These are phyloP conservation scores for Penicillium sp. DNA, from an alignment of 2,329 filamentous ascomycete species.

Conservation along the genomic window DNA sequence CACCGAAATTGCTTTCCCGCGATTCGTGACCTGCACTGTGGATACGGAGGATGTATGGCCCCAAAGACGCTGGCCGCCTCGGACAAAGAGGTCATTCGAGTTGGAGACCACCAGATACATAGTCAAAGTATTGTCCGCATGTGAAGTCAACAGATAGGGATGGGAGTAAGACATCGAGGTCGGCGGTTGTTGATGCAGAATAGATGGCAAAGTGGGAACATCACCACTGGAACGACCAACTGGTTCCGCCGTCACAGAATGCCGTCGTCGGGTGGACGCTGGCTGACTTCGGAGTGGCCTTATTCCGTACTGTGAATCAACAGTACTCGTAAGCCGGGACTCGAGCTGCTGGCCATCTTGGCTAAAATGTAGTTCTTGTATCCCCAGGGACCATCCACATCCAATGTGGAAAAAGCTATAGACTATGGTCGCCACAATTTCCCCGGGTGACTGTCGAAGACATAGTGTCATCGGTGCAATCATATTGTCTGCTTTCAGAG, in stretches of 20 bases:
- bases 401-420: conserved; percentile 79
- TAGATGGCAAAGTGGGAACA: conserved; percentile 30
- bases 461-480: conserved; percentile 81
- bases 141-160: conserved; percentile 81
- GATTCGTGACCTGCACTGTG: conserved; percentile 79
- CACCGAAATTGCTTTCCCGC: conserved; percentile 89
- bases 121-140: conserved; percentile 85
- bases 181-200: conserved; percentile 54
- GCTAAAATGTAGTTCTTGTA: conserved; percentile 84
- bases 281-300: conserved; percentile 15
- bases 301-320: conserved; percentile 43
- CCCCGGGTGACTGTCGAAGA: conserved; percentile 67
- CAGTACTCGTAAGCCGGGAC: conserved; percentile 45
- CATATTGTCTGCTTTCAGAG: conserved; percentile 78
- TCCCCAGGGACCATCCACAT: conserved; percentile 83
- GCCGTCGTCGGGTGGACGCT: conserved; percentile 11
- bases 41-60: conserved; percentile 90
- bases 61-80: conserved; percentile 77
- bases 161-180: conserved; percentile 73
- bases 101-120: conserved; percentile 81
- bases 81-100: conserved; percentile 67
- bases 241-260: conserved; percentile 28
- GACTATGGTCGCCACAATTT: conserved; percentile 79
- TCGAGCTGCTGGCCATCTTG: conserved; percentile 47
- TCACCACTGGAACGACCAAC: conserved; percentile 14